Base-by-base conservation (phyloP, 73 alveolate species). In the Effrenium voratum region DNA sequence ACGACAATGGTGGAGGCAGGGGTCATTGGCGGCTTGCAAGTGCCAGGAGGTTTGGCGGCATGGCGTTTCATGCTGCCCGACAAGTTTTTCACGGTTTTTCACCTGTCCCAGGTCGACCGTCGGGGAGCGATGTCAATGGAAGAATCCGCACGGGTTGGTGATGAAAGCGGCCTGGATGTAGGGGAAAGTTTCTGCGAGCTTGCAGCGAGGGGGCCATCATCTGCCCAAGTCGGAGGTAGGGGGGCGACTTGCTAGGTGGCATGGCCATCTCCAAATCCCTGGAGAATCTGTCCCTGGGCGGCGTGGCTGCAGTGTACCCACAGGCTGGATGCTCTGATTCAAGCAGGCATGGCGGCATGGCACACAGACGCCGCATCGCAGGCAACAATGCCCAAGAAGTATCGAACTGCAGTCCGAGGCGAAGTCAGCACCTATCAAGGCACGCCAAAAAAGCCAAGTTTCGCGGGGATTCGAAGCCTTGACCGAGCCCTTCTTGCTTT, bases 351-450 rank as follows among this genome's bases (percentile, higher is more conserved):
- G 75, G 47, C 49, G 82, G 45, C 82, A 3, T 32, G 38, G 24
- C 6, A 26, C 82, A 10, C 82, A 36, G 44, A 30, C 41, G 34
- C 57, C 13, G 19, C 5, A 2, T 26, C 63, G 24, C 45, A 90
- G 97, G 97, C 97, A n/a, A 90, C 66, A 87, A 90, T 90, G 97
- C 97, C 97, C 86, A 90, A 90, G 75, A 90, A 90, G 97, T 90
- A 90, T 75, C 97, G 97, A 19, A 46, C 76, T 19, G 77, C 97
- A 3, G 86, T 40, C 59, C 66, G 68, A 79, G 97, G 97, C 87
- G 97, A 90, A 90, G 97, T 90, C 52, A 92, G 98, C 57, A 92
- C 92, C 57, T 92, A 76, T 92, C 98, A 76, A 92, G 98, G 98
- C 79, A 3, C 45, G 59, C 26, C 16, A 36, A 49, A n/a, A 32